Percentiles rank a stretch among this genome's conserved stretches.
Conservation (phyloP, 2,329 filamentous ascomycete genomes). For the Dothistroma pini region DNA sequence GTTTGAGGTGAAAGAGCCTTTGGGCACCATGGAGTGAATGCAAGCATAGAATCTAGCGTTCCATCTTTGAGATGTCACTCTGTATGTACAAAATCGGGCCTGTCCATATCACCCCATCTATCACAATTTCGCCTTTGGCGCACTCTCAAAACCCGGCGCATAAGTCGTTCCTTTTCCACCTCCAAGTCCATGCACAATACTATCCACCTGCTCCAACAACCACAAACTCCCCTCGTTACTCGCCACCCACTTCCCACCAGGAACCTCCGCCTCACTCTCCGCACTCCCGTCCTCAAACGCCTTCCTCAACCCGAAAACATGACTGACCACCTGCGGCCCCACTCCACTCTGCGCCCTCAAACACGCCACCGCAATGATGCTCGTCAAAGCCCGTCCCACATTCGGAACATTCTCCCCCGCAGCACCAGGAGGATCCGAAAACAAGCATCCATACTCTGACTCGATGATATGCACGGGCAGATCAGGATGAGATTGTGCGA, state of each 20-base stretch:
- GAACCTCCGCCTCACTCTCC: constrained; percentile 52
- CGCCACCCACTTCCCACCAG: constrained; percentile 61
- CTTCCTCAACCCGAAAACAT: constrained; percentile 77
- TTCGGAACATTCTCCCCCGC: constrained; percentile 37
- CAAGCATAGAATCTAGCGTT: not conserved
- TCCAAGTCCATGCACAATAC: constrained; percentile 52
- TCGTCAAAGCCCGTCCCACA: constrained; percentile 68
- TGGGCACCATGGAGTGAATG: constrained; percentile 50
- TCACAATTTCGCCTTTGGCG: constrained; percentile 43
- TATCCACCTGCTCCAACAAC: constrained; percentile 60
- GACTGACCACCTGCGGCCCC: constrained; percentile 74
- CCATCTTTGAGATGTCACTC: not conserved
- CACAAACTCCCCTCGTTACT: constrained; percentile 62
- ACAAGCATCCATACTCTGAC: constrained; percentile 68
- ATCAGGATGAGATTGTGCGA: constrained; percentile 74
- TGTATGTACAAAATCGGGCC: not conserved
- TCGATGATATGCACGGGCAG: constrained; percentile 75
- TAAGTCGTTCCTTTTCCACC: constrained; percentile 52
- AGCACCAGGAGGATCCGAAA: constrained; percentile 61
- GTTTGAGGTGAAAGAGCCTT: constrained; percentile 59
- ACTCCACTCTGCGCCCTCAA: constrained; percentile 76
- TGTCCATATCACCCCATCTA: not conserved
- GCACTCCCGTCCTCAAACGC: constrained; percentile 63
- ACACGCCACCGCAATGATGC: constrained; percentile 69
- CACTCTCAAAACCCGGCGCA: constrained; percentile 47